phyloP scores from a whole-genome alignment of 257 asterid species.

The Solanum verrucosum region DNA sequence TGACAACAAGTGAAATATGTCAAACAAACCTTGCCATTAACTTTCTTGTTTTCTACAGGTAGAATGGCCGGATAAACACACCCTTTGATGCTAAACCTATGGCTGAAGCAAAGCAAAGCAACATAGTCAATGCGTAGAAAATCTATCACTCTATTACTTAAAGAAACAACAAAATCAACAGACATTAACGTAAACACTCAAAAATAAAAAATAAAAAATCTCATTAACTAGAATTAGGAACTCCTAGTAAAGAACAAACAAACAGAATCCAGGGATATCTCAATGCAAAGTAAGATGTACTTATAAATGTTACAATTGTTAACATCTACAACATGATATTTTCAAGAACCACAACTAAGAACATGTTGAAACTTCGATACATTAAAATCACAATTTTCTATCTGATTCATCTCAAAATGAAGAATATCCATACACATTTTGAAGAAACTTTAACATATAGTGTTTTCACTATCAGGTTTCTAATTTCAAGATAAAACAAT shows the following conservation, averaged over 20 bases:
- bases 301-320: not conserved
- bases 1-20: not conserved
- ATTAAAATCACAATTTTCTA: not conserved
- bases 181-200: not conserved
- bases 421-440: not conserved
- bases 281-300: not conserved
- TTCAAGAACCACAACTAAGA: not conserved
- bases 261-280: not conserved
- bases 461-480: not conserved
- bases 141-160: not conserved
- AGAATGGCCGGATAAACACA: constrained; percentile 83
- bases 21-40: constrained; percentile 53
- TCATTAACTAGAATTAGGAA: not conserved
- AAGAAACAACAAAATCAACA: not conserved
- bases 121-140: not conserved
- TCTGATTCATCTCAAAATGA: not conserved
- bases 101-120: constrained; percentile 35
- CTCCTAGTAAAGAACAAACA: not conserved
- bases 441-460: not conserved
- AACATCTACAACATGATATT: not conserved
- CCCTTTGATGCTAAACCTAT: constrained; percentile 70
- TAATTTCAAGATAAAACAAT: not conserved
- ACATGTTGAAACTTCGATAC: not conserved
- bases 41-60: constrained; percentile 50
- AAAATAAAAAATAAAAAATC: not conserved